phyloP scores from a whole-genome alignment of 2,329 filamentous ascomycete genomes.

The Neophaeococcomyces aloes region DNA sequence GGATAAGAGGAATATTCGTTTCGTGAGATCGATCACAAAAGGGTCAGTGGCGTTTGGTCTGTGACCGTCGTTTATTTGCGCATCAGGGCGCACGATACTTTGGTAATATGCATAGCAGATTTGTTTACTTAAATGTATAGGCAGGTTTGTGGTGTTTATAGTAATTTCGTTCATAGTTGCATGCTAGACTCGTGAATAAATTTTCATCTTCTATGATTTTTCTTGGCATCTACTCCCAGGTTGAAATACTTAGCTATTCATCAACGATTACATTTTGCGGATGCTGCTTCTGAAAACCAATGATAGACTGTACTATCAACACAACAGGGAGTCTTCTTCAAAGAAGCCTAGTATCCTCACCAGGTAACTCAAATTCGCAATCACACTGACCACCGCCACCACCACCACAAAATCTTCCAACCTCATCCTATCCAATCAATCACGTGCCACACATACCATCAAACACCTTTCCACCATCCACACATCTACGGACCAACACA shows the following conservation, averaged over 20 bases:
- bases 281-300: no score
- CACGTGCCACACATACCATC: no score
- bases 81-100: no score
- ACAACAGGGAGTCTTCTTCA: background rate
- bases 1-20: no score
- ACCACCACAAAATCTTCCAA: background rate
- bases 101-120: no score
- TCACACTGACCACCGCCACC: background rate
- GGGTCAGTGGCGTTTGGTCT: no score
- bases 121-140: background rate
- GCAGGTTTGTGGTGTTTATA: background rate
- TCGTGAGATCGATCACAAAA: no score
- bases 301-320: background rate
- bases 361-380: background rate
- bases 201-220: background rate
- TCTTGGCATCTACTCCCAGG: background rate
- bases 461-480: background rate
- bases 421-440: no score
- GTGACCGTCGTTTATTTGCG: no score
- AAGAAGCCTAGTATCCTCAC: no score
- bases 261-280: no score
- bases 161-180: background rate
- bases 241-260: no score
- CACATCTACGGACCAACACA: background rate
- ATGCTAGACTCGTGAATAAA: constrained; percentile 5